phyloP scores from a whole-genome alignment of 345 rosid species.

The Syzygium grande region DNA sequence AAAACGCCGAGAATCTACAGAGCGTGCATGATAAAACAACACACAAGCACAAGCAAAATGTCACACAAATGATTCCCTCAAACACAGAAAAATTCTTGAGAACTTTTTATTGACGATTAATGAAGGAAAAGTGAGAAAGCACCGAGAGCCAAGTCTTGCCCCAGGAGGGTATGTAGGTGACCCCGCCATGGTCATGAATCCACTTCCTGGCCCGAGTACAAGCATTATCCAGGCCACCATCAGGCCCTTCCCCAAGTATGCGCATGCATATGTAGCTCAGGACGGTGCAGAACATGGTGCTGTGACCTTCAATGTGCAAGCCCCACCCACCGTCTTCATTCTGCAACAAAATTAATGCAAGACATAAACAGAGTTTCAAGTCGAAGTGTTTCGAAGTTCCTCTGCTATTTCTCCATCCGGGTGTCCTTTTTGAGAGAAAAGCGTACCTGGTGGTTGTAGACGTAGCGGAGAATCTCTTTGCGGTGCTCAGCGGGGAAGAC shows the following conservation, averaged over 20 bases:
- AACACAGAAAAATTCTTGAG: no score
- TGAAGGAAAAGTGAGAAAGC: not conserved
- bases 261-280: slow-evolving; percentile 26
- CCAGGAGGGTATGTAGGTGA: slow-evolving; percentile 24
- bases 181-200: slow-evolving; percentile 22
- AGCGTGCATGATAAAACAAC: not conserved
- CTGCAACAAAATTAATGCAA: not conserved
- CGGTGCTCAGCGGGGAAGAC: slow-evolving; percentile 16
- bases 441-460: slow-evolving; percentile 19
- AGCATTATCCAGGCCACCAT: slow-evolving; percentile 16
- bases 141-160: slow-evolving; percentile 35
- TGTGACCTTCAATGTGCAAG: slow-evolving; percentile 21
- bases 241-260: slow-evolving; percentile 22
- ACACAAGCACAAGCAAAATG: not conserved
- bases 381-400: not conserved
- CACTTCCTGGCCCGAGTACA: slow-evolving; percentile 20
- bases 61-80: not conserved
- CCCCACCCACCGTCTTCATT: slow-evolving; percentile 34
- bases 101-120: no score
- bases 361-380: not conserved
- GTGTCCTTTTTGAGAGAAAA: not conserved
- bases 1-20: slow-evolving; percentile 14
- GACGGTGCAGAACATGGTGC: slow-evolving; percentile 25
- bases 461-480: slow-evolving; percentile 24
- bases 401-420: not conserved